These are phyloP conservation scores for Saccharum spontaneum DNA, from an alignment of 176 grass and related monocot species.

Conservation along the genomic window DNA sequence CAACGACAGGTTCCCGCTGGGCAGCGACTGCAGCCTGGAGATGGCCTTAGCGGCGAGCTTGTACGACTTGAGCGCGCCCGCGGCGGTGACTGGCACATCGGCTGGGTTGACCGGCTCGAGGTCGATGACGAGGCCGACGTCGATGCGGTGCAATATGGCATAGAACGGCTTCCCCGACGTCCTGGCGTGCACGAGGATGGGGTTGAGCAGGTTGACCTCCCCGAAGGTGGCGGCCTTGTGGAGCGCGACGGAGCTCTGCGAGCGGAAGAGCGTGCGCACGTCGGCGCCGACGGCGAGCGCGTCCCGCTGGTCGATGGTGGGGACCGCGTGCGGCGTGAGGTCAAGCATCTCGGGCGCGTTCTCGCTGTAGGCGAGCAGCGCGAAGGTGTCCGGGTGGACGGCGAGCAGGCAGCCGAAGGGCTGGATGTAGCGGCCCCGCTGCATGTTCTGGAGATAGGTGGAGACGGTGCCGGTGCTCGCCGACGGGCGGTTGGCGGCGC, in stretches of 20 bases:
- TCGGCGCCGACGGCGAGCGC: slow-evolving; percentile 65
- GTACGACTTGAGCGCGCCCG: slow-evolving; percentile 82
- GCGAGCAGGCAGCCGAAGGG: slow-evolving; percentile 89
- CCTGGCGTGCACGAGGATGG: slow-evolving; percentile 85
- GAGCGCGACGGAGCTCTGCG: slow-evolving; percentile 66
- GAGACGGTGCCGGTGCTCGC: slow-evolving; percentile 58
- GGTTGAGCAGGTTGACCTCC: slow-evolving; percentile 86
- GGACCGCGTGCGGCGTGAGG: slow-evolving; percentile 84
- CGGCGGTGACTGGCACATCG: slow-evolving; percentile 75
- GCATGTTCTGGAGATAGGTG: slow-evolving; percentile 73
- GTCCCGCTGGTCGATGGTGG: slow-evolving; percentile 86
- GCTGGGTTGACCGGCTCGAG: slow-evolving; percentile 85
- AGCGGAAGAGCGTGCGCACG: slow-evolving; percentile 71
- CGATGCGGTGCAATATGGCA: slow-evolving; percentile 84
- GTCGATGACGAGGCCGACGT: slow-evolving; percentile 82
- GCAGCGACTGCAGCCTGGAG: slow-evolving; percentile 80
- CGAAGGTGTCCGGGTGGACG: slow-evolving; percentile 62
- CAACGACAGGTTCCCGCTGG: slow-evolving; percentile 86
- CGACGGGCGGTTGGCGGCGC: slow-evolving; percentile 37
- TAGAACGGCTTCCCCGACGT: slow-evolving; percentile 95
- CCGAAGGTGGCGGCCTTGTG: slow-evolving; percentile 80
- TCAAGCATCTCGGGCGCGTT: slow-evolving; percentile 98
- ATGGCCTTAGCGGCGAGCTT: slow-evolving; percentile 96
- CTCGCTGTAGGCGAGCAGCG: slow-evolving; percentile 81
- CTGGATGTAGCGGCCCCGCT: slow-evolving; percentile 81